Evolutionary conservation across 345 rosid species (phyloP).

Genomic region (Eutrema yunnanense): DNA sequence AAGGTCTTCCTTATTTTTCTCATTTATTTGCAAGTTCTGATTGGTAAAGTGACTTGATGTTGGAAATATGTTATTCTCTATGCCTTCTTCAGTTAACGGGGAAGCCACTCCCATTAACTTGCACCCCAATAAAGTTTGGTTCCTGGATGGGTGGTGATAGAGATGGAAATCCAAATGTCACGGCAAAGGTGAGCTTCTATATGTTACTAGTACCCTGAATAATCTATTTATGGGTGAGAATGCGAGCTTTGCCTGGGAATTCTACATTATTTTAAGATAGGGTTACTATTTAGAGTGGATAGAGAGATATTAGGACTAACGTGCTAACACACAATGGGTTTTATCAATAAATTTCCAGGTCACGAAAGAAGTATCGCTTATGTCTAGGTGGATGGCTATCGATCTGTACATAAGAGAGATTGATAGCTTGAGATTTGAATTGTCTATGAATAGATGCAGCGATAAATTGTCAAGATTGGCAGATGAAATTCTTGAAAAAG

Average conservation of each 20-base stretch:
- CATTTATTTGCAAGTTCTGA: neutral
- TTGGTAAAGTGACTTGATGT: neutral
- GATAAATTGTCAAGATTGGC: conserved; percentile 62
- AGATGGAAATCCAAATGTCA: conserved; percentile 96
- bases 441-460: conserved; percentile 75
- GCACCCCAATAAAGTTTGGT: conserved; percentile 88
- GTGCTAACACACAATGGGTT: neutral
- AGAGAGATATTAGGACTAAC: neutral
- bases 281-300: neutral
- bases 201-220: neutral
- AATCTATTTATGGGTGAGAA: neutral
- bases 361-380: conserved; percentile 84
- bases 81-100: conserved; percentile 56
- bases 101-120: conserved; percentile 77
- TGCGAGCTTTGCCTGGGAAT: neutral
- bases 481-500: conserved; percentile 78
- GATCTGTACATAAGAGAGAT: conserved; percentile 85
- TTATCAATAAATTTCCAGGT: conserved; percentile 49
- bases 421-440: conserved; percentile 90
- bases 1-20: conserved; percentile 40
- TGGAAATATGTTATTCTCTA: neutral
- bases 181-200: conserved; percentile 59
- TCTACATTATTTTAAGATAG: neutral
- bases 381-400: conserved; percentile 98
- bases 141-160: conserved; percentile 99